Conservation (phyloP, 225 moss, liverwort and hornwort genomes). For the Bryum argenteum region DNA sequence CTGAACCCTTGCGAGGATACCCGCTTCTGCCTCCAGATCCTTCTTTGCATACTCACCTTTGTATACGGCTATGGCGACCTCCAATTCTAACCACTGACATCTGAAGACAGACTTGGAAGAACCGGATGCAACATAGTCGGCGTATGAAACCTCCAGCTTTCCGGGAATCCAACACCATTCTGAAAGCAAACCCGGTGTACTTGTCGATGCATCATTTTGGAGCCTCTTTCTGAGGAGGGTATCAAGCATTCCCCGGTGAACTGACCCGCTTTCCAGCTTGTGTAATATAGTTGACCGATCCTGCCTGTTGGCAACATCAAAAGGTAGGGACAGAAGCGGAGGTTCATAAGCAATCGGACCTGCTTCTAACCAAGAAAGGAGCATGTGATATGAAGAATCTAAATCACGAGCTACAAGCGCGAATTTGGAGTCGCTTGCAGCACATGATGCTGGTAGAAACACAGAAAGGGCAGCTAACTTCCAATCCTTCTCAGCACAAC, state of each 20-base stretch:
- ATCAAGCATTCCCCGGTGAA: neutral
- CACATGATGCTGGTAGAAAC: too few species aligned
- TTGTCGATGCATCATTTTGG: neutral
- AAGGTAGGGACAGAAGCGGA: too few species aligned
- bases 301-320: too few species aligned
- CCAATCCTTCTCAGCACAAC: too few species aligned
- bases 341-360: too few species aligned
- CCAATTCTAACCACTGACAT: neutral
- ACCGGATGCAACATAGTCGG: neutral
- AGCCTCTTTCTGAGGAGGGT: neutral
- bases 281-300: neutral
- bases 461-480: too few species aligned
- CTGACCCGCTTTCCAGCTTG: neutral
- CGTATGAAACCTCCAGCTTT: too few species aligned
- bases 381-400: too few species aligned
- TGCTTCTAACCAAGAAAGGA: too few species aligned
- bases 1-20: constrained; percentile 16
- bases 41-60: neutral
- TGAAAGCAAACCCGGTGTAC: neutral
- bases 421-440: too few species aligned
- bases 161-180: neutral
- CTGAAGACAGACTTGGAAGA: neutral
- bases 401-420: too few species aligned
- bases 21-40: neutral
- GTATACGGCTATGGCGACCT: neutral